Percentiles rank a stretch among this genome's conserved stretches.
phyloP scores from a whole-genome alignment of 441 rosid species.

The Pelargonium australe region DNA sequence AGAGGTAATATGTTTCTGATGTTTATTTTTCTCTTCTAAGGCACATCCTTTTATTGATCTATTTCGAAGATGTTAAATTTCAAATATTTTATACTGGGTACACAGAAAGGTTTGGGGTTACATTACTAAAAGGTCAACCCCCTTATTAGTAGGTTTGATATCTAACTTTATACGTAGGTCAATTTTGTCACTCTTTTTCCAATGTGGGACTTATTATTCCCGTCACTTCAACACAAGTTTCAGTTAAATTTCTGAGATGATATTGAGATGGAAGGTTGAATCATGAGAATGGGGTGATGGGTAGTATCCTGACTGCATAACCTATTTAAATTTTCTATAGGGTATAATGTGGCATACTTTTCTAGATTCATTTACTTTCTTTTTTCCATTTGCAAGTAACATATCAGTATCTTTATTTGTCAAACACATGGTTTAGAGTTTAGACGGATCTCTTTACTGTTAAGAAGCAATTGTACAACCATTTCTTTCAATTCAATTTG shows the following conservation, averaged over 20 bases:
- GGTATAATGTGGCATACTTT: not conserved
- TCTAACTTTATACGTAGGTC: too few relatives aligned
- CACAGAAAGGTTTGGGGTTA: too few relatives aligned
- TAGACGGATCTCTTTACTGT: not conserved
- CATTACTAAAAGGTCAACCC: too few relatives aligned
- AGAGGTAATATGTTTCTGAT: conserved; percentile 52
- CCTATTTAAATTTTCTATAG: not conserved
- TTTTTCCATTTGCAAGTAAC: not conserved
- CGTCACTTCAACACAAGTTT: not conserved
- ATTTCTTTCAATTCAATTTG: not conserved
- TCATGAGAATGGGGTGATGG: conserved; percentile 9
- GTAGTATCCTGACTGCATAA: conserved; percentile 5
- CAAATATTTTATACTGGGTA: too few relatives aligned
- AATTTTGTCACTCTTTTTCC: not conserved
- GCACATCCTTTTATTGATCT: not conserved
- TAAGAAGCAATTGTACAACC: not conserved
- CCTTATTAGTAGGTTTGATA: too few relatives aligned
- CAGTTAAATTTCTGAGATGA: not conserved
- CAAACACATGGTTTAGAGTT: not conserved
- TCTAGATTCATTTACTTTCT: not conserved
- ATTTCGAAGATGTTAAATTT: not conserved
- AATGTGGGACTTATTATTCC: not conserved
- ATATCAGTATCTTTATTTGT: not conserved
- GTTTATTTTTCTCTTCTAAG: not conserved
- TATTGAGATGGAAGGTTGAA: conserved; percentile 1